These are phyloP conservation scores for Citrus inodora DNA, from an alignment of 345 rosid genomes.

Conservation along the genomic window DNA sequence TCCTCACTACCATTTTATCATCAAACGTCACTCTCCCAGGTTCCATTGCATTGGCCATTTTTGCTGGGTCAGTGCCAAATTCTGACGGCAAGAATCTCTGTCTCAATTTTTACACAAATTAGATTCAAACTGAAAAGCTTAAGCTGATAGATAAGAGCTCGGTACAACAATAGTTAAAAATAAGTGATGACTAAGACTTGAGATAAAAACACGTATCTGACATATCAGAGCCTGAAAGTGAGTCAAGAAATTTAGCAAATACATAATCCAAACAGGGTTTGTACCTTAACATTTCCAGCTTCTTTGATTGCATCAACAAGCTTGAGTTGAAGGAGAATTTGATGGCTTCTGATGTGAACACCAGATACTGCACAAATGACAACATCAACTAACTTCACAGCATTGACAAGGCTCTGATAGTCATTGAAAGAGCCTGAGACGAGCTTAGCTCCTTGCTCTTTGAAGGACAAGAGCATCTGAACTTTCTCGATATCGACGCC, in stretches of 20 bases:
- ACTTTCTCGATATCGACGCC: conserved; percentile 75
- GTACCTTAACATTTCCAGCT: conserved; percentile 80
- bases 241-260: too few relatives aligned
- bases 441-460: conserved; percentile 53
- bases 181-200: too few relatives aligned
- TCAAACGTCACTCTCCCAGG: conserved; percentile 54
- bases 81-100: conserved; percentile 62
- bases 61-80: conserved; percentile 51
- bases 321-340: conserved; percentile 70
- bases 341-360: conserved; percentile 76
- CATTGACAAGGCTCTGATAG: conserved; percentile 41
- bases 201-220: too few relatives aligned
- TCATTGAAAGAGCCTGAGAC: conserved; percentile 60
- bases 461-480: conserved; percentile 57
- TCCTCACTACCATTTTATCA: conserved; percentile 57
- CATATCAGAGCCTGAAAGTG: too few relatives aligned
- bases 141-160: not conserved
- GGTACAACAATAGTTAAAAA: too few relatives aligned
- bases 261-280: too few relatives aligned
- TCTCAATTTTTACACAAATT: not conserved
- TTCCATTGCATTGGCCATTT: conserved; percentile 49
- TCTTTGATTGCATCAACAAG: conserved; percentile 84
- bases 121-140: too few relatives aligned
- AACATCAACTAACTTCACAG: conserved; percentile 68
- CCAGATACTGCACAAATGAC: conserved; percentile 82